These are phyloP conservation scores for Candida glaebosa DNA, from an alignment of 805 yeast genomes.

Conservation along the genomic window DNA sequence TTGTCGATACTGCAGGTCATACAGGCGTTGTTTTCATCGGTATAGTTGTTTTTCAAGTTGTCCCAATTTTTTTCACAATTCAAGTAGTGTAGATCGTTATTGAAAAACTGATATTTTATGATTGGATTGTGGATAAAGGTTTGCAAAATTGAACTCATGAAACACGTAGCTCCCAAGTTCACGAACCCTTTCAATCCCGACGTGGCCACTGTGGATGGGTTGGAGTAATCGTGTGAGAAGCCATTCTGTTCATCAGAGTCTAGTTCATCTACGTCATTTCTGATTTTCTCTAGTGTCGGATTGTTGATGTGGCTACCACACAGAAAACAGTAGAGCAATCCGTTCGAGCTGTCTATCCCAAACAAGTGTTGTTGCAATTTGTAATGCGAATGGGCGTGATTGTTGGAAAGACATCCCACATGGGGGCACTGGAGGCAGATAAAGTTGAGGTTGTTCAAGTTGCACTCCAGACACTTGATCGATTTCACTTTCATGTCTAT, in stretches of 20 bases:
- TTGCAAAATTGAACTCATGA: conserved; percentile 91
- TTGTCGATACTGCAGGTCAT: conserved; percentile 83
- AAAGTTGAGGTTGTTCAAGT: conserved; percentile 42
- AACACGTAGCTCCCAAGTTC: conserved; percentile 96
- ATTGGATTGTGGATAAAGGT: conserved; percentile 88
- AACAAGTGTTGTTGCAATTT: conserved; percentile 32
- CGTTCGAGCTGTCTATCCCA: conserved; percentile 61
- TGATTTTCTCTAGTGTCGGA: conserved; percentile 49
- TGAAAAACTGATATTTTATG: conserved; percentile 70
- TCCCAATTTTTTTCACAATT: conserved; percentile 39
- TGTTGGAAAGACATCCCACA: conserved; percentile 59
- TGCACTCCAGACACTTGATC: conserved; percentile 51
- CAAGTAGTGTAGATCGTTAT: conserved; percentile 60
- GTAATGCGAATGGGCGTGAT: conserved; percentile 32
- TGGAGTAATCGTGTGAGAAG: conserved; percentile 5
- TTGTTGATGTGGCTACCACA: conserved; percentile 74
- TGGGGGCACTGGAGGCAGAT: conserved; percentile 74
- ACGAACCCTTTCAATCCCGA: conserved; percentile 87
- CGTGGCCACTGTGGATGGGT: conserved; percentile 53
- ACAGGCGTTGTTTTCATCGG: conserved; percentile 47
- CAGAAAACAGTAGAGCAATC: conserved; percentile 71
- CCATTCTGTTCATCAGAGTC: background rate
- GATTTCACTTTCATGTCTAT: conserved; percentile 40
- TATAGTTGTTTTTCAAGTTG: conserved; percentile 15
- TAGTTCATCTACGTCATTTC: conserved; percentile 24